phyloP scores from a whole-genome alignment of 2,329 filamentous ascomycete species.

The Cadophora sp. region DNA sequence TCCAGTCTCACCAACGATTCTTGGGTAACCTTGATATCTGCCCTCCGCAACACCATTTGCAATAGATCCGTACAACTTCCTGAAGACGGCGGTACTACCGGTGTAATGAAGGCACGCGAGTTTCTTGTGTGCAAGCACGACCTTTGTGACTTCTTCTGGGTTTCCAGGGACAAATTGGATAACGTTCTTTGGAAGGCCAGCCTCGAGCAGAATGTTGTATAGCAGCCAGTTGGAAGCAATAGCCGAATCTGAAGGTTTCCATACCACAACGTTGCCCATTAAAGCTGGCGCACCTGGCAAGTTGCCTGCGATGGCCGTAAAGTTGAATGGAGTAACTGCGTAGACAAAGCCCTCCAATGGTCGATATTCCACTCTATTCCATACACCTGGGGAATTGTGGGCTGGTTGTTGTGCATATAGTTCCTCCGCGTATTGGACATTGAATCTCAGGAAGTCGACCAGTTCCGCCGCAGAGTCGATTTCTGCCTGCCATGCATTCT shows the following conservation, averaged over 20 bases:
- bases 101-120: constrained; percentile 96
- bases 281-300: constrained; percentile 82
- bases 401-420: constrained; percentile 86
- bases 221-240: constrained; percentile 92
- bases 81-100: constrained; percentile 90
- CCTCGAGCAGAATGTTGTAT: constrained; percentile 89
- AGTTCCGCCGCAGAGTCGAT: constrained; percentile 94
- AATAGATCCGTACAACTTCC: constrained; percentile 85
- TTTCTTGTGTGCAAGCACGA: constrained; percentile 76
- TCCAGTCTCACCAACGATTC: constrained; percentile 88
- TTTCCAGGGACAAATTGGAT: constrained; percentile 94
- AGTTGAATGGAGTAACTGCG: constrained; percentile 94
- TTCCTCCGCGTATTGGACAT: constrained; percentile 92
- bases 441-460: constrained; percentile 92
- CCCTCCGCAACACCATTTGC: constrained; percentile 81
- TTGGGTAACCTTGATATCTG: constrained; percentile 83
- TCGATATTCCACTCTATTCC: constrained; percentile 91
- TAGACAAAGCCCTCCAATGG: constrained; percentile 96
- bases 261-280: constrained; percentile 93
- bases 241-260: constrained; percentile 93
- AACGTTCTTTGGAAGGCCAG: constrained; percentile 85
- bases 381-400: constrained; percentile 83
- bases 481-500: constrained; percentile 99
- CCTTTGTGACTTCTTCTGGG: constrained; percentile 81
- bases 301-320: constrained; percentile 93